These are phyloP conservation scores for Fusarium sororula DNA, from an alignment of 2,329 filamentous ascomycete genomes.

Conservation along the genomic window DNA sequence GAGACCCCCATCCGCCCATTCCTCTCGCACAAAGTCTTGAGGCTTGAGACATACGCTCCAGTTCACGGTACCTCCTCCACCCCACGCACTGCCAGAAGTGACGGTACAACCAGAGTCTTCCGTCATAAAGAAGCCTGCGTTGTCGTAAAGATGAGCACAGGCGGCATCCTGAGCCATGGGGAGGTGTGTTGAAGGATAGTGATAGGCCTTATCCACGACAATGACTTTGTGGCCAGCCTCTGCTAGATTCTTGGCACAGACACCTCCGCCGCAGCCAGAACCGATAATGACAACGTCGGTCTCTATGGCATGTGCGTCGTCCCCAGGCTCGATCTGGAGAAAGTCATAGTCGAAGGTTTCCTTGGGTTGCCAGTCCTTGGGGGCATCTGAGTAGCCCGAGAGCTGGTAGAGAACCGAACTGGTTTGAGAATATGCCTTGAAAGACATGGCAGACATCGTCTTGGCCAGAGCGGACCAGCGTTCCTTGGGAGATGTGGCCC, in stretches of 20 bases:
- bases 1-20: conserved; percentile 79
- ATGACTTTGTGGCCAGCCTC: conserved; percentile 79
- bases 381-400: conserved; percentile 66
- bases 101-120: conserved; percentile 68
- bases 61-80: conserved; percentile 88
- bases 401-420: conserved; percentile 64
- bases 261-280: conserved; percentile 85
- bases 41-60: conserved; percentile 76
- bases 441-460: conserved; percentile 62
- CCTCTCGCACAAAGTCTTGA: conserved; percentile 78
- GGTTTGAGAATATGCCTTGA: conserved; percentile 64
- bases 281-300: conserved; percentile 88
- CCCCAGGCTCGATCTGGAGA: conserved; percentile 60
- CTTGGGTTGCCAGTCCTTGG: conserved; percentile 59
- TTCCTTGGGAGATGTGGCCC: conserved; percentile 66
- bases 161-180: conserved; percentile 76
- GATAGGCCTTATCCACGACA: conserved; percentile 84
- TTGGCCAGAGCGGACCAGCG: conserved; percentile 65
- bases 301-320: conserved; percentile 67
- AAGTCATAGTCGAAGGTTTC: conserved; percentile 67
- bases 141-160: conserved; percentile 73
- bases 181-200: conserved; percentile 76
- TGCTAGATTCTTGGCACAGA: conserved; percentile 81
- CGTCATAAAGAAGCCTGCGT: conserved; percentile 65
- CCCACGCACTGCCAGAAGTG: conserved; percentile 77